These are phyloP conservation scores for Coemansia sp. DNA, from an alignment of 192 early-diverging fungal genomes.

Conservation along the genomic window DNA sequence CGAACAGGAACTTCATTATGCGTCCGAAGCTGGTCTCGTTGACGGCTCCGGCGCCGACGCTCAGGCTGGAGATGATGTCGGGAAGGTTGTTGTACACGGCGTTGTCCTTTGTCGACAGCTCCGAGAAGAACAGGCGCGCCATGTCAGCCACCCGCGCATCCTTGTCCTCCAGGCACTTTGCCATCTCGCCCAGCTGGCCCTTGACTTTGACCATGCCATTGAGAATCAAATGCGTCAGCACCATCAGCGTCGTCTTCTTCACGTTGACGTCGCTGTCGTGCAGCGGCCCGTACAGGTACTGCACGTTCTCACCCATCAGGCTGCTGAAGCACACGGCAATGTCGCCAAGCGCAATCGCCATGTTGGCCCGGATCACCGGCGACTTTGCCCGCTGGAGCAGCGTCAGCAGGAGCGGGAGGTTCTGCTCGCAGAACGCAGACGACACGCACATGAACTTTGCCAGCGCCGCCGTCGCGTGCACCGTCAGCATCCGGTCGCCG, in stretches of 20 bases:
- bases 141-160: slow-evolving; percentile 90
- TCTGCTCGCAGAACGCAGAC: slow-evolving; percentile 89
- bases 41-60: slow-evolving; percentile 65
- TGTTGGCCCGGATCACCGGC: slow-evolving; percentile 89
- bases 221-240: slow-evolving; percentile 94
- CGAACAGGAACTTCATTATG: slow-evolving; percentile 96
- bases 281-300: slow-evolving; percentile 91
- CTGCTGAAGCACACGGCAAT: slow-evolving; percentile 97
- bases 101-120: slow-evolving; percentile 95
- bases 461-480: slow-evolving; percentile 82
- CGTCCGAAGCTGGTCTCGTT: slow-evolving; percentile 81
- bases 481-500: slow-evolving; percentile 83
- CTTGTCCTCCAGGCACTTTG: slow-evolving; percentile 90
- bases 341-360: slow-evolving; percentile 97
- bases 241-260: slow-evolving; percentile 98
- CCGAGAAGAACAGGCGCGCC: slow-evolving; percentile 94
- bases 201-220: slow-evolving; percentile 99
- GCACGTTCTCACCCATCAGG: slow-evolving; percentile 95
- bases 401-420: slow-evolving; percentile 89
- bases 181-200: slow-evolving; percentile 98
- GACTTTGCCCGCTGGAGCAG: slow-evolving; percentile 84
- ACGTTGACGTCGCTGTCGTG: slow-evolving; percentile 78
- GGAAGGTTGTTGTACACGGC: slow-evolving; percentile 99
- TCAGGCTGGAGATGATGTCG: slow-evolving; percentile 95
- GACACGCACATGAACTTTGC: slow-evolving; percentile 98